Evolutionary conservation across 768 basidiomycete species (phyloP).

Genomic region (Leccinum incarnatum): DNA sequence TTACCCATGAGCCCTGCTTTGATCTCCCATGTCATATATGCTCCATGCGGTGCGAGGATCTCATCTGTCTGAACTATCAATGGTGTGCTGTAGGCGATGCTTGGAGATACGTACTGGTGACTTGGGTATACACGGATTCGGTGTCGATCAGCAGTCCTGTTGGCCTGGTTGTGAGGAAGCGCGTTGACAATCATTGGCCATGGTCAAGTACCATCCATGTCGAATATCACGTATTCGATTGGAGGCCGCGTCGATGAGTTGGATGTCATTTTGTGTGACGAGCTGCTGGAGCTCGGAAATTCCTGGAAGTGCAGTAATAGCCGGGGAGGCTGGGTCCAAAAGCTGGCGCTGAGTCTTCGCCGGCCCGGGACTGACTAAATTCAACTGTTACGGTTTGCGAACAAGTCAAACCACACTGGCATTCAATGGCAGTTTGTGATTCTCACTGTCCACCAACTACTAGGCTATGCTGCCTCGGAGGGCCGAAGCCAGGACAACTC

Average conservation of each 20-base stretch:
- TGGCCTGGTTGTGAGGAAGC: slow-evolving; percentile 1
- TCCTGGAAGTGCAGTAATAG: too few species aligned
- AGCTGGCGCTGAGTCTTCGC: too few species aligned
- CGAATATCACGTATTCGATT: slow-evolving; percentile 67
- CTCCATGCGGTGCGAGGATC: slow-evolving; percentile 68
- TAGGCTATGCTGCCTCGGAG: too few species aligned
- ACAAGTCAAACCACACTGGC: too few species aligned
- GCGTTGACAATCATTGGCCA: neutral
- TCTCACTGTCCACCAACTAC: too few species aligned
- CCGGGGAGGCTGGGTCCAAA: too few species aligned
- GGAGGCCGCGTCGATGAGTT: slow-evolving; percentile 12
- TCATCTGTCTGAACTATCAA: slow-evolving; percentile 45
- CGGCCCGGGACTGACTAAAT: too few species aligned
- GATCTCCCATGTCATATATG: slow-evolving; percentile 83
- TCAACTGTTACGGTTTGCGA: too few species aligned
- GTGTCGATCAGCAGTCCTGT: slow-evolving; percentile 75
- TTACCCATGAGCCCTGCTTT: slow-evolving; percentile 90
- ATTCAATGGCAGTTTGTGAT: too few species aligned
- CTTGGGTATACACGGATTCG: slow-evolving; percentile 71
- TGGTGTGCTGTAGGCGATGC: neutral
- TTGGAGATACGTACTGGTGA: slow-evolving; percentile 58
- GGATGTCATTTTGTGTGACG: slow-evolving; percentile 9
- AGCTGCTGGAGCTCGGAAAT: too few species aligned
- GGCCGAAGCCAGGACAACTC: too few species aligned
- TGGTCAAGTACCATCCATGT: slow-evolving; percentile 58